A percentile compares a stretch with the other conserved stretches of the same genome.
phyloP scores from a whole-genome alignment of 2,329 filamentous ascomycete genomes.

The Chaetomium sp. region DNA sequence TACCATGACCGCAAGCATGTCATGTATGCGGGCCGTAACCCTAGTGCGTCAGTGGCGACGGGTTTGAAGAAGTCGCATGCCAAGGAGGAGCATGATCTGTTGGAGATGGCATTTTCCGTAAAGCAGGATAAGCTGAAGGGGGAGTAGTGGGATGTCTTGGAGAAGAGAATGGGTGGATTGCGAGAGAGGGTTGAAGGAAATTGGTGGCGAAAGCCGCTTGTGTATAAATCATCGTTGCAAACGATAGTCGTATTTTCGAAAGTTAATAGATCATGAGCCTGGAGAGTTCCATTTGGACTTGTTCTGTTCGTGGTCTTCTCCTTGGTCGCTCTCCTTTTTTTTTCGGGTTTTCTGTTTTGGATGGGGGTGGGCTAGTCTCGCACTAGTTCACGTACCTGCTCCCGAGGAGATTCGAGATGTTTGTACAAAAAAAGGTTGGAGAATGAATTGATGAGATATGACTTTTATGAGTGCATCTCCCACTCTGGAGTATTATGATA shows the following conservation, averaged over 20 bases:
- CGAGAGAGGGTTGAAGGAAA: not conserved
- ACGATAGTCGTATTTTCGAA: slow-evolving; percentile 1
- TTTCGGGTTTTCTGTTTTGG: not conserved
- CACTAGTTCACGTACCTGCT: not conserved
- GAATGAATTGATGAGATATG: not conserved
- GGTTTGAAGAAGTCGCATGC: slow-evolving; percentile 81
- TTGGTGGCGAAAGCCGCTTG: not conserved
- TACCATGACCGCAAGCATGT: slow-evolving; percentile 92
- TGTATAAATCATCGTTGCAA: slow-evolving; percentile 1
- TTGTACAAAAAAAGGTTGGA: not conserved
- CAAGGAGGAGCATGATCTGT: slow-evolving; percentile 86
- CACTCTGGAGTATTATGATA: too few species aligned
- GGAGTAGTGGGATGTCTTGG: slow-evolving; percentile 38
- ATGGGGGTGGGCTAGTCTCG: too few species aligned
- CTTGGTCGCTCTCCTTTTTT: not conserved
- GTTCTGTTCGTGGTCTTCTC: slow-evolving; percentile 1
- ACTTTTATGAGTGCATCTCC: not conserved
- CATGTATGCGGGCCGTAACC: slow-evolving; percentile 92
- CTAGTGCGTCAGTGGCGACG: slow-evolving; percentile 88
- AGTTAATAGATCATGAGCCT: slow-evolving; percentile 6
- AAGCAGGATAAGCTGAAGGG: slow-evolving; percentile 65
- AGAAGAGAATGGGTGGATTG: not conserved
- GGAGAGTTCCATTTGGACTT: slow-evolving; percentile 1
- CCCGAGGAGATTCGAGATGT: not conserved
- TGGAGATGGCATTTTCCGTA: slow-evolving; percentile 58